A percentile compares a stretch with the other conserved stretches of the same genome.
phyloP scores from a whole-genome alignment of 2,329 filamentous ascomycete genomes.

The Penicillium palitans region DNA sequence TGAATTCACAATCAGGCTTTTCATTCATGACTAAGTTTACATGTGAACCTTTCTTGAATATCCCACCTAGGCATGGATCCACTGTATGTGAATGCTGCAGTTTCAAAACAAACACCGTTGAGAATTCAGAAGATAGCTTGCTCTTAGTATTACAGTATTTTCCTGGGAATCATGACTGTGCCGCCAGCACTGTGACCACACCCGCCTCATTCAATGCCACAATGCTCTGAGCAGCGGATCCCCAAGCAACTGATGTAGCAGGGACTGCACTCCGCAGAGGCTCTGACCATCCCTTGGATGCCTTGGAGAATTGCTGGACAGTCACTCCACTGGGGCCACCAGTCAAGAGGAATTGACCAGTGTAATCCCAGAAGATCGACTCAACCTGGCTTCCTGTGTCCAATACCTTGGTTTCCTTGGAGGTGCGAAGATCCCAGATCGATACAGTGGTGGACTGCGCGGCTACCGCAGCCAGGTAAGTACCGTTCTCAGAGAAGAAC shows the following conservation, averaged over 20 bases:
- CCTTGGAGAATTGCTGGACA: slow-evolving; percentile 87
- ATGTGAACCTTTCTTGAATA: background rate
- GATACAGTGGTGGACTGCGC: slow-evolving; percentile 76
- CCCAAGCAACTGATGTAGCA: slow-evolving; percentile 75
- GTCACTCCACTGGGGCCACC: slow-evolving; percentile 77
- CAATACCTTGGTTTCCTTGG: slow-evolving; percentile 76
- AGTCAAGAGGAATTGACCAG: slow-evolving; percentile 85
- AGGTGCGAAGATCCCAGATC: slow-evolving; percentile 90
- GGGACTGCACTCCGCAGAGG: slow-evolving; percentile 74
- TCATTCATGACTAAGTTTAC: background rate
- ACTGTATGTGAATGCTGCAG: slow-evolving; percentile 6
- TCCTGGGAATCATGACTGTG: slow-evolving; percentile 48
- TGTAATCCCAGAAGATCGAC: slow-evolving; percentile 86
- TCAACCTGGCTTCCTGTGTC: slow-evolving; percentile 79
- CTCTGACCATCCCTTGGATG: slow-evolving; percentile 85
- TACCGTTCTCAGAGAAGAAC: slow-evolving; percentile 93
- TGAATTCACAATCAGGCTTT: background rate
- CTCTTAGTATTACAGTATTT: slow-evolving; percentile 28
- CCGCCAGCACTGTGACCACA: slow-evolving; percentile 67
- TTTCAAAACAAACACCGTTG: slow-evolving; percentile 22
- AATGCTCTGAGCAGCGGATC: slow-evolving; percentile 69
- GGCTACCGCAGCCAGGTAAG: slow-evolving; percentile 84
- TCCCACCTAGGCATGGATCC: background rate
- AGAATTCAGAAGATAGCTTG: slow-evolving; percentile 20
- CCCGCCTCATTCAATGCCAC: slow-evolving; percentile 75